A percentile compares a stretch with the other conserved stretches of the same genome.
Conservation (phyloP, 768 basidiomycete genomes). For the Phaffia australis region DNA sequence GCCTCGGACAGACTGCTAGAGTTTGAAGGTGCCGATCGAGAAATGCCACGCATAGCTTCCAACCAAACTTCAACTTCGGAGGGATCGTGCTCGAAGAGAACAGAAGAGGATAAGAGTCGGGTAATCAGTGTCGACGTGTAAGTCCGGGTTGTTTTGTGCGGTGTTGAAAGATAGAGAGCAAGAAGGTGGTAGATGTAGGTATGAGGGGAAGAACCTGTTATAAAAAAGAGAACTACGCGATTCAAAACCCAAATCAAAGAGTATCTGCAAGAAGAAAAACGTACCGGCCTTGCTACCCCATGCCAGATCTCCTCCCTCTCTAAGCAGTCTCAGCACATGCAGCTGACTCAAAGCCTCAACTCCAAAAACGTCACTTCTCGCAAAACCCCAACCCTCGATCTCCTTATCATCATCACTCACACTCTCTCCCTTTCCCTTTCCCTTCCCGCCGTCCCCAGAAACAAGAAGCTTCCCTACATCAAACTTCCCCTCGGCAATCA, state of each 20-base stretch:
- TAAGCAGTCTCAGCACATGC: slow-evolving; percentile 64
- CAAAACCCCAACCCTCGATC: slow-evolving; percentile 36
- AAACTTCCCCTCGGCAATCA: slow-evolving; percentile 64
- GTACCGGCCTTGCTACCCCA: slow-evolving; percentile 66
- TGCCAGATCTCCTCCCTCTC: slow-evolving; percentile 63
- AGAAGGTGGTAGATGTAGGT: slow-evolving; percentile 66
- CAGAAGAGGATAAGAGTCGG: slow-evolving; percentile 56
- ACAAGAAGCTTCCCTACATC: slow-evolving; percentile 70
- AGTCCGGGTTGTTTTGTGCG: slow-evolving; percentile 45
- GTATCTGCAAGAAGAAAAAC: not conserved
- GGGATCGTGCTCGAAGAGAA: slow-evolving; percentile 67
- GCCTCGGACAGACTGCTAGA: slow-evolving; percentile 44
- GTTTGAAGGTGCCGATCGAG: slow-evolving; percentile 48
- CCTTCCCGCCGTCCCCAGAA: slow-evolving; percentile 31
- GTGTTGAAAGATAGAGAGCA: slow-evolving; percentile 48
- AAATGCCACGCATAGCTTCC: slow-evolving; percentile 29
- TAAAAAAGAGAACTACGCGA: not conserved
- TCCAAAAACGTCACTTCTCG: slow-evolving; percentile 37
- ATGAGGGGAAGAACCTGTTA: slow-evolving; percentile 38
- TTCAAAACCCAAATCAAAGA: not conserved
- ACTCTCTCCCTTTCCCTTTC: slow-evolving; percentile 34
- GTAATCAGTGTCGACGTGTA: slow-evolving; percentile 50
- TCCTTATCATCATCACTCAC: slow-evolving; percentile 30
- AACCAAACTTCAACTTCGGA: slow-evolving; percentile 69
- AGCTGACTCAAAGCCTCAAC: slow-evolving; percentile 57